Base-by-base conservation (phyloP, 495 filamentous ascomycete genomes). In the Talaromyces trachyspermus region DNA sequence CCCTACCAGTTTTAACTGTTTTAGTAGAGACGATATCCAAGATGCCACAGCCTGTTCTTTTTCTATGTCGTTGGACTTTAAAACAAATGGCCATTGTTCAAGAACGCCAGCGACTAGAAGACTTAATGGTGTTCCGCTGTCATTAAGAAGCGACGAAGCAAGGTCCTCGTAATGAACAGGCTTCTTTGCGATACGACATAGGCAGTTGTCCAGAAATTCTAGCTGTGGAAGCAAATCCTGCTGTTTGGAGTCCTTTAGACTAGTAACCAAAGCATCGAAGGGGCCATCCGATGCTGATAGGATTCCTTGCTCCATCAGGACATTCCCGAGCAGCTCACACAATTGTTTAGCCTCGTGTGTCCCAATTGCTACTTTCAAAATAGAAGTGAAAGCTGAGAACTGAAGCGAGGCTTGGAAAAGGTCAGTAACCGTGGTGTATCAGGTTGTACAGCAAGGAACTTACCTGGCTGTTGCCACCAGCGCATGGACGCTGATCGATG, bases 181-280 rank as follows among this genome's bases (percentile, higher is more conserved):
- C 30, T 78, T 78, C 43, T 78, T 81, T 4, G 79, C 78, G 39
- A 82, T 80, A 12, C 88, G 78, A 32, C 75, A 75, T 14, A 83
- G 66, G 59, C 87, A 92, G 40, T 89, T 86, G 50, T 96, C 89
- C 43, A 96, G 58, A 53, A 91, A 95, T 3, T 75, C 50, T 33
- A 72, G 27, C 48, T 67, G 66, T 3, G 53, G 54, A 24, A 55
- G 57, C 8, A 71, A 45, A 12, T 43, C 26, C 7, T 56, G 61
- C 2, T 60, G 41, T 20, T 66, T 63, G 1, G 65, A 75, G 48
- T 45, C 63, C 53, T 60, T 77, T 54, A 56, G 66, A 55, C 61
- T 78, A 66, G 52, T 71, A 14, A 69, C 18, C 2, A 73, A 36
- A 9, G 68, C 53, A 4, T 60, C 53, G 46, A 71, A 73, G 19